phyloP scores from a whole-genome alignment of 495 filamentous ascomycete genomes.

The Symbiotaphrina buchneri region DNA sequence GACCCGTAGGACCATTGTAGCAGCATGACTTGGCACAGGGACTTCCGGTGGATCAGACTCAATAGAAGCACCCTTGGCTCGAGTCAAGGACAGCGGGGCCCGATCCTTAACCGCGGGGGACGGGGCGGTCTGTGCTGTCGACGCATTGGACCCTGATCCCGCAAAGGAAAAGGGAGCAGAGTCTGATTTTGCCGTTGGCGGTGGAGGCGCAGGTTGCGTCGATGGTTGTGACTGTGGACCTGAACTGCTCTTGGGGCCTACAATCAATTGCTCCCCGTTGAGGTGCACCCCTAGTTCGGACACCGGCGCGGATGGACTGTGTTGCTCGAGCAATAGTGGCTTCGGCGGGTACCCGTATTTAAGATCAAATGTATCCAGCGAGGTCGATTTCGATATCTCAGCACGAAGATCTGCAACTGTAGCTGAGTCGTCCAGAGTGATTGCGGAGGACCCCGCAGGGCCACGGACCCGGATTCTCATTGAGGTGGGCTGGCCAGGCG shows the following conservation, averaged over 20 bases:
- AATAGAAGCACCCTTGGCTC: conserved; percentile 14
- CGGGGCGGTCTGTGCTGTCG: background rate
- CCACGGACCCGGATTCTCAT: conserved; percentile 44
- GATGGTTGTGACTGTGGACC: background rate
- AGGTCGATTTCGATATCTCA: conserved; percentile 31
- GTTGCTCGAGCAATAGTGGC: conserved; percentile 32
- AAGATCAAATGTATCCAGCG: conserved; percentile 35
- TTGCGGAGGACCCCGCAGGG: conserved; percentile 33
- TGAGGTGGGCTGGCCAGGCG: background rate
- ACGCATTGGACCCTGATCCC: background rate
- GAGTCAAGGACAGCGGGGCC: conserved; percentile 13
- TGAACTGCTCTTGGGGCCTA: conserved; percentile 14
- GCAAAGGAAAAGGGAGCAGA: too few species aligned
- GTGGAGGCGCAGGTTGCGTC: background rate
- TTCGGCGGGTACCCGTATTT: conserved; percentile 79
- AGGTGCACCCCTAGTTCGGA: conserved; percentile 39
- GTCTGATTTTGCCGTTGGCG: too few species aligned
- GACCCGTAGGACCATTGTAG: conserved; percentile 60
- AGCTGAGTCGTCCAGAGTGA: conserved; percentile 40
- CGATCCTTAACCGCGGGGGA: conserved; percentile 5
- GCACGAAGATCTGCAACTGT: conserved; percentile 37
- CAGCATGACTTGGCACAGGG: conserved; percentile 32
- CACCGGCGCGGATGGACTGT: conserved; percentile 22
- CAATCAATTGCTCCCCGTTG: conserved; percentile 64
- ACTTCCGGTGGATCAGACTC: conserved; percentile 44